Base-by-base conservation (phyloP, 768 basidiomycete species). In the Russula earlei region DNA sequence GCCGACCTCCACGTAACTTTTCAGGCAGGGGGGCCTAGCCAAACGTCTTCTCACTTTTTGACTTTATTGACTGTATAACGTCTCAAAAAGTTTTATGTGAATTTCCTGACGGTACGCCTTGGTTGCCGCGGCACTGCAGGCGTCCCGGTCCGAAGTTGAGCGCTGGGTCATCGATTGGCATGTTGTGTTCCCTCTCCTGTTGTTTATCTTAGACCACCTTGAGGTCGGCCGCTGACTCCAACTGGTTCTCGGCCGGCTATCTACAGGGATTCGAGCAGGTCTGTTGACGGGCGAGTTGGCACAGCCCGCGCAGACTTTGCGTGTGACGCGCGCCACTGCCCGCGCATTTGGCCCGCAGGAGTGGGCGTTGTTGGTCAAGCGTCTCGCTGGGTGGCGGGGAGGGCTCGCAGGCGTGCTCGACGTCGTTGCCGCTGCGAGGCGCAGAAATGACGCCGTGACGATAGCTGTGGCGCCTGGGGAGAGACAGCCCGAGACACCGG, bases 151-250 rank as follows among this genome's bases (percentile, higher is more conserved):
- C 22, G 74, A 87, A 56, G 89, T 93, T 25, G 91, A 93, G 67
- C 83, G 79, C 64, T 92, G 89, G 88, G 82, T 83, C 38, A 92
- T 93, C 59, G 88, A 92, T n/a, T 70, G 84, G 90, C 91, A 65
- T 58, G 74, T n/a, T 61, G 14, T 27, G 45, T 52, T 8, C 19
- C 49, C 43, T 49, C 49, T 29, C 34, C 15, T 57, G 45, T 40
- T 4, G 29, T 31, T 42, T 7, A 14, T 31, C 10, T 31, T 5
- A 10, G 10, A n/a, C 20, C 38, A 11, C 40, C 40, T 22, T 41
- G 14, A 17, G 14, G 12, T 15, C 22, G 6, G 6, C 31, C 31
- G 29, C 42, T 19, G 44, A 44, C 27, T 11, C 22, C 41, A 14
- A 42, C 40, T 12, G 8, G 19, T 41, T 38, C 19, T 9, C 11